Base-by-base conservation (phyloP, 768 basidiomycete genomes). In the Suillus luteus region DNA sequence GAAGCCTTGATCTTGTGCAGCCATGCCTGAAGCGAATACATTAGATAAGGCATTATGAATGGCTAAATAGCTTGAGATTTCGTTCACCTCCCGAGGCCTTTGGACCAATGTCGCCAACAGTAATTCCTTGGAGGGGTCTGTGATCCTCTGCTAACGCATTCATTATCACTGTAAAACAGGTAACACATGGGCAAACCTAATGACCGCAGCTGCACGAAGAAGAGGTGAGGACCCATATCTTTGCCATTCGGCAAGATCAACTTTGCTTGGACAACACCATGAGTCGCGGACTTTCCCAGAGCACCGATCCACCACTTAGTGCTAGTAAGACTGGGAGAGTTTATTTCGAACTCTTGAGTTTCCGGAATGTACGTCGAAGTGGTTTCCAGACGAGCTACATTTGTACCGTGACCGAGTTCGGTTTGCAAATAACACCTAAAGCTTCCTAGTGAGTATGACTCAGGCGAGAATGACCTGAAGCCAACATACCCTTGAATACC, bases 221-320 rank as follows among this genome's bases (percentile, higher is more conserved):
- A 93, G 49, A 92, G 76, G 74, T 92, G 90, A 3, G 90, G 90
- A 0, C 91, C 91, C 59, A 85, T 73, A 67, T 87, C 84, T 69
- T 82, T 79, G 19, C 84, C 86, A 1, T 75, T 80, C 0, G 87
- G 86, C 0, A 92, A 77, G 43, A 90, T 84, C 11, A 93, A 78
- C 71, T 88, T 87, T 4, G 92, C 91, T 72, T 92, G 90, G 0
- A 92, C 84, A 15, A 90, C 82, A 5, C 89, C 89, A 70, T 92
- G 90, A 0, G 90, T 91, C 0, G 91, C 85, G 0, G 86, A 88
- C 75, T 86, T 87, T 0, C 86, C 91, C 15, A 90, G 76, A 6
- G 80, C 87, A 9, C 91, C 91, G 61, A 90, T 84, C 92, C 91
- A 93, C 90, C 91, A 93, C 71, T 93, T 93, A 66, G 80, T 85